A percentile compares a stretch with the other conserved stretches of the same genome.
phyloP scores from a whole-genome alignment of 2,329 filamentous ascomycete species.

The Exophiala bonariae region DNA sequence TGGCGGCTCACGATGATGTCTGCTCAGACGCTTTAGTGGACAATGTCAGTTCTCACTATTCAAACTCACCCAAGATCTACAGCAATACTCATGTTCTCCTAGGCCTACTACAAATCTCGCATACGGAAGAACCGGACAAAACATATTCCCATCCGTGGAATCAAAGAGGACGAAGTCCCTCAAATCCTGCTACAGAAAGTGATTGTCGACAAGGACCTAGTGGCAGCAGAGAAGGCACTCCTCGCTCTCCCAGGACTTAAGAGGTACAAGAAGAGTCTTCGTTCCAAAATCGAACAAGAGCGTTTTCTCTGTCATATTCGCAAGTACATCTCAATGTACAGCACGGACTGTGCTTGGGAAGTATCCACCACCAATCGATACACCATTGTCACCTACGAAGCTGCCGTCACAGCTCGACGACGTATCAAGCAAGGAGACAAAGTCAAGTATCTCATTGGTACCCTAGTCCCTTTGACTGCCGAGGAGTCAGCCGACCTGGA shows the following conservation, averaged over 20 bases:
- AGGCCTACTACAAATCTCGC: slow-evolving; percentile 95
- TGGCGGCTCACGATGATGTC: slow-evolving; percentile 93
- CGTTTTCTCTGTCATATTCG: slow-evolving; percentile 84
- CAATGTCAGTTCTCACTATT: slow-evolving; percentile 64
- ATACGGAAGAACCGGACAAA: slow-evolving; percentile 92
- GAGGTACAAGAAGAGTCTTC: slow-evolving; percentile 68
- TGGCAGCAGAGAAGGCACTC: slow-evolving; percentile 69
- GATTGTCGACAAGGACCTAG: slow-evolving; percentile 71
- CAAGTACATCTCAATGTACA: slow-evolving; percentile 89
- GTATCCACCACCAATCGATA: slow-evolving; percentile 93
- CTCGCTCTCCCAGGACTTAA: slow-evolving; percentile 71
- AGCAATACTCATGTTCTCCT: slow-evolving; percentile 16
- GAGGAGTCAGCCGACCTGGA: slow-evolving; percentile 86
- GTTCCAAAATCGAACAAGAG: slow-evolving; percentile 75
- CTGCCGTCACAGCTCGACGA: slow-evolving; percentile 77
- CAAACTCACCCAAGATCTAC: no score
- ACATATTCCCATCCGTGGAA: slow-evolving; percentile 79
- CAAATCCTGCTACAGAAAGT: slow-evolving; percentile 64
- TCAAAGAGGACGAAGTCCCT: slow-evolving; percentile 65
- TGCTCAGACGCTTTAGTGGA: slow-evolving; percentile 93
- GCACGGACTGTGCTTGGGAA: slow-evolving; percentile 92
- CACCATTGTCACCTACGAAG: slow-evolving; percentile 86
- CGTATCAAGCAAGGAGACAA: slow-evolving; percentile 78
- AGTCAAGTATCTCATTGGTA: slow-evolving; percentile 87
- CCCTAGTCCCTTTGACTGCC: slow-evolving; percentile 87